Evolutionary conservation across 805 yeast genomes (phyloP), one percentile per base, ranked within the genome.

Genomic region (Metahyphopichia silvanorum): DNA sequence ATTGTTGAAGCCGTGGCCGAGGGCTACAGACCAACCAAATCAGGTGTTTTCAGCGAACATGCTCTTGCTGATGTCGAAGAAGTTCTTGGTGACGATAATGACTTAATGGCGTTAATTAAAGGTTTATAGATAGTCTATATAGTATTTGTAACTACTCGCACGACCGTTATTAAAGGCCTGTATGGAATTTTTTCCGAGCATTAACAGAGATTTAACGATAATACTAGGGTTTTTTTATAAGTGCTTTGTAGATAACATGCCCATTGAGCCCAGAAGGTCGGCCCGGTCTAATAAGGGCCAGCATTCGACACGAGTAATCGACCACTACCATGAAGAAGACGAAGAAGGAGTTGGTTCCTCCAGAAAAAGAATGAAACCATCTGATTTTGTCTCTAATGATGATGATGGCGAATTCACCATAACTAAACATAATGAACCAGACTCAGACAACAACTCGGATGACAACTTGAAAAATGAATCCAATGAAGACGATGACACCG

Each of bases 1-100:
- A 71, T 77, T 33, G 82, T 69, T 2, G 93, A 83, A 46, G 89
- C 93, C 4, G 82, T 80, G 6, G 74, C 78, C 7, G 91, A 84
- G 51, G 89, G 89, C 8, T 63, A 78, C 44, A 65, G 91, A 41
- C 78, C 82, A 13, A 85, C 94, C 0, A 82, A 76, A 47, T 76
- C 77, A 40, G 94, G 94, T 4, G 59, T 85, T 35, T 84, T 84
- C 53, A 81, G 83, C 50, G 93, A 84, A 53, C 76, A 76, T 38
- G 79, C 86, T 3, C 55, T 85, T 47, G 78, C 79, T 7, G 86
- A 81, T 47, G 86, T 85, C 25, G 93, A 85, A 49, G 86, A 83
- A 43, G 67, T 74, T 9, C 53, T 79, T 30, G 77, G 76, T 14
- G 86, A 77, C 22, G 73, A 66, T 43, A 51, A 53, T 35, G 73